Evolutionary conservation across 2,329 filamentous ascomycete species (phyloP).

Genomic region (Metarhizium anisopliae): DNA sequence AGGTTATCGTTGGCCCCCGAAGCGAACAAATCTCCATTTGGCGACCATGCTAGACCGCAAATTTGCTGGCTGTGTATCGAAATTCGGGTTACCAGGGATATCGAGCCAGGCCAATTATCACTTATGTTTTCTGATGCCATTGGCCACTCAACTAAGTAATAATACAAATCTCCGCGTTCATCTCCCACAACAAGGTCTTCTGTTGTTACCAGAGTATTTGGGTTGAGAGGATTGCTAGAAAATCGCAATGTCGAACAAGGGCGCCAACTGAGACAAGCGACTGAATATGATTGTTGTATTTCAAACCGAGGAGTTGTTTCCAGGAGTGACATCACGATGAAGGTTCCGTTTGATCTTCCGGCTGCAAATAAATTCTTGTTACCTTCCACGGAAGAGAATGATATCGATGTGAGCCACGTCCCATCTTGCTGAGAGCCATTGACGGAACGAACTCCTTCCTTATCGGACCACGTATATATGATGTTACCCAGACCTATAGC

Average conservation of each 20-base stretch:
- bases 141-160: constrained; percentile 86
- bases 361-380: constrained; percentile 74
- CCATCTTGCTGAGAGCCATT: constrained; percentile 17
- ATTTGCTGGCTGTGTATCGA: constrained; percentile 79
- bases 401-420: constrained; percentile 69
- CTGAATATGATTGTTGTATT: constrained; percentile 58
- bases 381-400: constrained; percentile 76
- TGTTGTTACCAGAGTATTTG: constrained; percentile 47
- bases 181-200: constrained; percentile 87
- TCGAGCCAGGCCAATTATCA: constrained; percentile 66
- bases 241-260: constrained; percentile 47
- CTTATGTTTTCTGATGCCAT: constrained; percentile 50
- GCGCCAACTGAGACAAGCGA: constrained; percentile 77
- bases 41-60: constrained; percentile 85
- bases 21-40: constrained; percentile 66
- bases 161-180: constrained; percentile 72
- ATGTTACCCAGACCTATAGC: constrained; percentile 73
- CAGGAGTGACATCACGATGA: constrained; percentile 70
- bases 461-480: constrained; percentile 86
- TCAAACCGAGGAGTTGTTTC: constrained; percentile 66
- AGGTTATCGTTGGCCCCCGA: constrained; percentile 90
- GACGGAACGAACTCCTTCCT: constrained; percentile 49
- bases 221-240: constrained; percentile 39
- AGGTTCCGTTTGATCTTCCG: constrained; percentile 66
- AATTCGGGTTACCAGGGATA: constrained; percentile 70